Conservation (phyloP, 305 asterid genomes). For the Caryopteris hybrid region DNA sequence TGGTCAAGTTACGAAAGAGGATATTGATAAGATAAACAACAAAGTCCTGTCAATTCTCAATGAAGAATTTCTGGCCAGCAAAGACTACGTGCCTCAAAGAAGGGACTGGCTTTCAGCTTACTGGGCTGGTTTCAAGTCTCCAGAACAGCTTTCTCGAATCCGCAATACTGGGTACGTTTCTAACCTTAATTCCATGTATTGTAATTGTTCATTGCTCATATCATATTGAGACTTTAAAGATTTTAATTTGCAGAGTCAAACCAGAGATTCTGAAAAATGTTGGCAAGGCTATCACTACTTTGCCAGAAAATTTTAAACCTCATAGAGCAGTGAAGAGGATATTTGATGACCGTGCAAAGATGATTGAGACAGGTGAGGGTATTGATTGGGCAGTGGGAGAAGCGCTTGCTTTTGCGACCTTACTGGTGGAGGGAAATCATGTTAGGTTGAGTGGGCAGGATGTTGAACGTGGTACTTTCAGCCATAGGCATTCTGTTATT, state of each 20-base stretch:
- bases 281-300: conserved; percentile 77
- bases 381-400: conserved; percentile 98
- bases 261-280: conserved; percentile 93
- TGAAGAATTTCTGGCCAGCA: conserved; percentile 93
- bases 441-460: conserved; percentile 99
- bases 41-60: conserved; percentile 77
- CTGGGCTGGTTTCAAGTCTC: conserved; percentile 97
- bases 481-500: conserved; percentile 87
- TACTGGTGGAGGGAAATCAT: conserved; percentile 94
- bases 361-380: conserved; percentile 94
- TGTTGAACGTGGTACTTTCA: conserved; percentile 97
- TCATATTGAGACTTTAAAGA: conserved; percentile 5
- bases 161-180: conserved; percentile 80
- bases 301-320: conserved; percentile 80
- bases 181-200: not conserved
- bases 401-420: conserved; percentile 96
- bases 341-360: conserved; percentile 84
- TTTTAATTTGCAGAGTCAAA: conserved; percentile 58
- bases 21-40: conserved; percentile 60
- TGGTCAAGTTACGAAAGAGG: conserved; percentile 71
- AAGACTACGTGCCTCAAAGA: conserved; percentile 71
- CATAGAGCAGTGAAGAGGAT: conserved; percentile 90
- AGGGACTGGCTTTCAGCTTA: conserved; percentile 99
- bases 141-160: conserved; percentile 87
- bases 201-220: not conserved